Percentiles rank a stretch among this genome's conserved stretches.
Evolutionary conservation across 208 protist species (phyloP).

Genomic region (Leishmania mexicana): DNA sequence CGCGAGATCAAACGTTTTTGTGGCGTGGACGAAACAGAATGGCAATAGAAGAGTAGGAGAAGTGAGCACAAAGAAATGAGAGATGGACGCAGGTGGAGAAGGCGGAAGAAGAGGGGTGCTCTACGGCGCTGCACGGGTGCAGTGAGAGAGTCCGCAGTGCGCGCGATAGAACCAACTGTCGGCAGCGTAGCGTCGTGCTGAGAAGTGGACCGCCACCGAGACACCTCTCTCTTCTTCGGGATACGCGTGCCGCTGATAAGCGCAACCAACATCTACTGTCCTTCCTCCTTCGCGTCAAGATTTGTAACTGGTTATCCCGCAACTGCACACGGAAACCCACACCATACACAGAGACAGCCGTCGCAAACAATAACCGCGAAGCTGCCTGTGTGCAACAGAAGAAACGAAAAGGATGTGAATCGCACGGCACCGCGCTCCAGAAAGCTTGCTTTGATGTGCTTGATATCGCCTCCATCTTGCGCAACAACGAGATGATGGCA

Average conservation of each 20-base stretch:
- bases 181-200: not conserved
- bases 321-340: not conserved
- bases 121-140: not conserved
- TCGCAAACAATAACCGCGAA: not conserved
- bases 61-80: not conserved
- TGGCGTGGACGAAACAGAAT: not conserved
- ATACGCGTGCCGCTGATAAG: not conserved
- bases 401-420: not conserved
- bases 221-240: not conserved
- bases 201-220: not conserved
- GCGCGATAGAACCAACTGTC: not conserved
- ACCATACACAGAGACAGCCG: not conserved
- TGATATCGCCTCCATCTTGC: not conserved
- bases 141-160: not conserved
- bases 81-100: not conserved
- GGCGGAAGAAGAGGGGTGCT: not conserved
- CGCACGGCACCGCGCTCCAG: not conserved
- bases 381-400: not conserved
- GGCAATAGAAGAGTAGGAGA: not conserved
- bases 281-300: not conserved
- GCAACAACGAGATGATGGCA: not conserved
- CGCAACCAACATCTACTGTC: not conserved
- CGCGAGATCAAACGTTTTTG: not conserved
- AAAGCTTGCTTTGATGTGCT: not conserved
- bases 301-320: not conserved